Evolutionary conservation across 23 red algal genomes (phyloP), one percentile per base, ranked within the genome.

Genomic region (Gracilaria gracilis): DNA sequence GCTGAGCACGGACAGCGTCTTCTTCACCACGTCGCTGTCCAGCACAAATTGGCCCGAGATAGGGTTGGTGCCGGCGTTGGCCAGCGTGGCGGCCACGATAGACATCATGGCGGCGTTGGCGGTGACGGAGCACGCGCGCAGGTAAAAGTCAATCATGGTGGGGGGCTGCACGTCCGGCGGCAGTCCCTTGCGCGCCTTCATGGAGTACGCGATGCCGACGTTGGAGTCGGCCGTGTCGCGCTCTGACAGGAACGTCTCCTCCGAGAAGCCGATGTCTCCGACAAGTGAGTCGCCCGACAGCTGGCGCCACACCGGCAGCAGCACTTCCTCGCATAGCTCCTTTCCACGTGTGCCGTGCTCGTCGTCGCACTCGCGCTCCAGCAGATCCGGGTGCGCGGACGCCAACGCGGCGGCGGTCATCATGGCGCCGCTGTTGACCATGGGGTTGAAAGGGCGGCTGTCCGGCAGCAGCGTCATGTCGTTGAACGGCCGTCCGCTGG

Each of bases 391-490:
- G 67, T 89, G 50, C 40, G 33, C 85, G 12, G 85, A 54, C 12
- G 85, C 85, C 29, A 89, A 49, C 13, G 55, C 40, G 0, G 85
- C 85, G 13, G 85, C 75, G 0, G 85, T 89, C 85, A 89, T 89
- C n/a, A 89, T n/a, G 12, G 85, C 85, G 24, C 85, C 85, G 85
- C 67, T 76, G 67, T 89, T 89, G 9, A 89, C 67, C 85, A 89
- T 89, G 32, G 85, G 71, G 17, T 89, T 89, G 69, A 29, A 89
- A 15, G 85, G 85, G 15, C 85, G 85, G 33, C 50, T 49, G 34
- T 89, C 85, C 21, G 32, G 31, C 16, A 89, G 35, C 21, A 89
- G 71, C 16, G 67, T 66, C 70, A 79, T 62, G 42, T 89, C 85
- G 29, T 89, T 89, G 58, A 89, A 89, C 23, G 67, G 54, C 3